Evolutionary conservation across 108 stramenopile species (phyloP), one percentile per base, ranked within the genome.

Genomic region (Bacterosira constricta): DNA sequence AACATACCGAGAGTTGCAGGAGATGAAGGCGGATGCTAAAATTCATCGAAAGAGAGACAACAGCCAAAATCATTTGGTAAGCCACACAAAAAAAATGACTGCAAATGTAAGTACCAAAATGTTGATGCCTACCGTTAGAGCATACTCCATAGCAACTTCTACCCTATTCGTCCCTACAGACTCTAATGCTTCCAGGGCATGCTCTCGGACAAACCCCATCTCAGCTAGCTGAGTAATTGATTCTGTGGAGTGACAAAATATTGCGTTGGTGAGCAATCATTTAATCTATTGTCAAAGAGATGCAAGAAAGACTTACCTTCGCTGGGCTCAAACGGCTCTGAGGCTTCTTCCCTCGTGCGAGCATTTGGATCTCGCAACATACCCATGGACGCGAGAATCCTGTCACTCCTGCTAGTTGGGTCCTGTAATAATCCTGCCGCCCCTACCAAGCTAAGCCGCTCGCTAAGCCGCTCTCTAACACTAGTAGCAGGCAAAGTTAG

Each of bases 121-220:
- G 6, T 42, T 11, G 2, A 1, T 42, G 17, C 41, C 15, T 42
- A 42, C 41, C 41, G 89, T 50, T 3, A 97, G 62, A 17, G 93
- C 88, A 73, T 95, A 96, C 69, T 97, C 96, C 93, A 96, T 94
- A 0, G 90, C 95, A 27, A 96, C 68, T 63, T 97, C 95, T 12
- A 94, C 58, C 27, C 83, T 61, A 60, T 96, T 96, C 11, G 87
- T 80, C 55, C 89, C 64, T 12, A 80, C 83, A 35, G 66, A 72
- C 30, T 90, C 84, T 30, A 97, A 69, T 9, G 89, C 91, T 67
- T 87, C 88, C 47, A 93, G 45, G 34, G 93, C 89, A 69, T 95
- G 90, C 49, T 95, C 94, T 34, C 96, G 86, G 30, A 59, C 66
- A 65, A 97, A 96, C 37, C 97, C 95, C 97, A 97, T 96, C 55